phyloP scores from a whole-genome alignment of 305 asterid genomes.

The Coffea humblotiana region DNA sequence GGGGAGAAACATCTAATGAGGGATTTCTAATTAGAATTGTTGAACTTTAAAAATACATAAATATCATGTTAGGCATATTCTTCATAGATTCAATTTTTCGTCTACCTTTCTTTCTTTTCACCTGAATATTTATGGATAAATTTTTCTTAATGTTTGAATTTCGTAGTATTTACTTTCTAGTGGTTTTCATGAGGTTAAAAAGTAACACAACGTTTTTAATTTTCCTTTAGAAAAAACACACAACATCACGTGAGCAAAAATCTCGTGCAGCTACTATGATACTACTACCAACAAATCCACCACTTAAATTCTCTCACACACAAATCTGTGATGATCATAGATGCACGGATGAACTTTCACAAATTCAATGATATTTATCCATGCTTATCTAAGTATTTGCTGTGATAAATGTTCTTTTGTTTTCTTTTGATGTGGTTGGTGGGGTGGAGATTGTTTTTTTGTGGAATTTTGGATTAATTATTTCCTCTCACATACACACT shows the following conservation, averaged over 20 bases:
- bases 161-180: too few species aligned
- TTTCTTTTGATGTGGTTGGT: neutral
- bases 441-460: neutral
- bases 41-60: neutral
- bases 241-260: neutral
- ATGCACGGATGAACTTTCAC: neutral
- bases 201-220: too few species aligned
- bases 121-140: too few species aligned
- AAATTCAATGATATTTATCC: neutral
- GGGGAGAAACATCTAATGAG: neutral
- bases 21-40: neutral
- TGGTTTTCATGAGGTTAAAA: too few species aligned
- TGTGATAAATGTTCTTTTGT: neutral
- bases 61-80: neutral
- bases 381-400: neutral
- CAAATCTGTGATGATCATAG: neutral
- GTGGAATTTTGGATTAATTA: neutral
- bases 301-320: neutral
- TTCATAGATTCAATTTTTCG: neutral
- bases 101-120: neutral
- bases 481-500: too few species aligned
- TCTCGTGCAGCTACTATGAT: neutral
- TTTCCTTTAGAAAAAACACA: neutral
- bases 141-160: neutral
- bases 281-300: neutral